Evolutionary conservation across 1,284 basidiomycete genomes (phyloP), one percentile per base, ranked within the genome.

Genomic region (Exobasidium rhododendri): DNA sequence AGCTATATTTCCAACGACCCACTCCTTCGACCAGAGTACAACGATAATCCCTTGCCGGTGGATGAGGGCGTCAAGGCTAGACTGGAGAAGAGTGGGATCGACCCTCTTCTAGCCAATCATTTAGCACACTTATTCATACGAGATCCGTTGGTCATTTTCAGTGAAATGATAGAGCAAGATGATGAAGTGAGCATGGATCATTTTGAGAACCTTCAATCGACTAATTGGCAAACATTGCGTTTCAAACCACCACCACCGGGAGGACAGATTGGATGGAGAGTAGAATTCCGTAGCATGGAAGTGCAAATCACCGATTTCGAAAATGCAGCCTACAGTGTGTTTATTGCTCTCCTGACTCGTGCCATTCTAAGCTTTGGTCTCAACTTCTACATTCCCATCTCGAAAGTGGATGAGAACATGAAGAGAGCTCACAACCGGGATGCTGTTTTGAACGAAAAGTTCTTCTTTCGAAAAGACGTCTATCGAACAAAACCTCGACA

Each of bases 171-270:
- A 61, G 85, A 96, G 71, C 92, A 94, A 81, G 91, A 97, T 79
- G 92, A 98, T 79, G 82, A 83, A 45, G 83, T 83, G 28, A 93
- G 90, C 64, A 92, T 86, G 70, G 96, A 98, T 77, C 96, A 99
- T 80, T 98, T 98, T 74, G 96, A 99, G 89, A 98, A 97, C 77
- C 88, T 98, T 35, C 96, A 98, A 86, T 96, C 93, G 4, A 98
- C 96, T 7, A 98, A 98, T 80, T 99, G 96, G 96, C 96, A 98
- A 82, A 97, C 96, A 0, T 85, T 99, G 60, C 87, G 96, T 31
- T 98, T 99, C 85, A 99, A 99, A 81, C 96, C 96, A 4, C 96
- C 96, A 5, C 79, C 75, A 40, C 88, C 90, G 1, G 88, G 91
- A 61, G 92, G 92, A 1, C 80, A 86, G 20, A 97, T 98, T 63